Evolutionary conservation across 2,329 filamentous ascomycete species (phyloP).

Genomic region (Ceratocystis eucalypticola): DNA sequence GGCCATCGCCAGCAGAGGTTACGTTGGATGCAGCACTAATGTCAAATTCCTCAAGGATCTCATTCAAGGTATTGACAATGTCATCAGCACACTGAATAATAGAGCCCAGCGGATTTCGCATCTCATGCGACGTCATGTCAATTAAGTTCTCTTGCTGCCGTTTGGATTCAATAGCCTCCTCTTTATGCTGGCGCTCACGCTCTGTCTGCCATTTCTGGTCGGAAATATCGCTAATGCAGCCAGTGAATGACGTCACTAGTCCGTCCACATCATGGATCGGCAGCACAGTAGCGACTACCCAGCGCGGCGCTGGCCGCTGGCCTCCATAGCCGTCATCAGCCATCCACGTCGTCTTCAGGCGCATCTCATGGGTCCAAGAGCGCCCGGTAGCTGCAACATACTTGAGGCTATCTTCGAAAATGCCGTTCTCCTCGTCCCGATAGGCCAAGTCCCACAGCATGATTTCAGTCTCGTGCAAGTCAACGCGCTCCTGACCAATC

Average conservation of each 20-base stretch:
- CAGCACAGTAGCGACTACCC: slow-evolving; percentile 38
- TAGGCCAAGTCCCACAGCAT: slow-evolving; percentile 35
- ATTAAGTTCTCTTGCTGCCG: slow-evolving; percentile 70
- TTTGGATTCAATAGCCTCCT: slow-evolving; percentile 45
- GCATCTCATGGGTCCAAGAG: slow-evolving; percentile 35
- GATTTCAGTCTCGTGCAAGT: slow-evolving; percentile 28
- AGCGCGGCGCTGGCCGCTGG: slow-evolving; percentile 33
- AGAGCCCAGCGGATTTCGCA: slow-evolving; percentile 59
- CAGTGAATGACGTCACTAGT: slow-evolving; percentile 33
- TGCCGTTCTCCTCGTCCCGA: slow-evolving; percentile 32
- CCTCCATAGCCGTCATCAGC: slow-evolving; percentile 34
- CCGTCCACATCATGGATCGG: slow-evolving; percentile 36
- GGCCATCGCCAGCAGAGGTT: slow-evolving; percentile 7
- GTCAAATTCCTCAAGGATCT: slow-evolving; percentile 26
- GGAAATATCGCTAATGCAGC: slow-evolving; percentile 37
- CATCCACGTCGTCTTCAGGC: slow-evolving; percentile 35
- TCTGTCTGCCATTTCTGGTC: slow-evolving; percentile 39
- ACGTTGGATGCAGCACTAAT: slow-evolving; percentile 25
- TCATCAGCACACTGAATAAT: slow-evolving; percentile 64
- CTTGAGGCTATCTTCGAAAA: slow-evolving; percentile 30
- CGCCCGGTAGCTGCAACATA: slow-evolving; percentile 31
- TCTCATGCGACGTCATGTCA: slow-evolving; percentile 60
- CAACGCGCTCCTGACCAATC: slow-evolving; percentile 35
- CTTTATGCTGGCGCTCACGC: slow-evolving; percentile 36
- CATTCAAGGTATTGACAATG: slow-evolving; percentile 41